A percentile compares a stretch with the other conserved stretches of the same genome.
Evolutionary conservation across 2,329 filamentous ascomycete genomes (phyloP).

Genomic region (Fusarium veterinarium): DNA sequence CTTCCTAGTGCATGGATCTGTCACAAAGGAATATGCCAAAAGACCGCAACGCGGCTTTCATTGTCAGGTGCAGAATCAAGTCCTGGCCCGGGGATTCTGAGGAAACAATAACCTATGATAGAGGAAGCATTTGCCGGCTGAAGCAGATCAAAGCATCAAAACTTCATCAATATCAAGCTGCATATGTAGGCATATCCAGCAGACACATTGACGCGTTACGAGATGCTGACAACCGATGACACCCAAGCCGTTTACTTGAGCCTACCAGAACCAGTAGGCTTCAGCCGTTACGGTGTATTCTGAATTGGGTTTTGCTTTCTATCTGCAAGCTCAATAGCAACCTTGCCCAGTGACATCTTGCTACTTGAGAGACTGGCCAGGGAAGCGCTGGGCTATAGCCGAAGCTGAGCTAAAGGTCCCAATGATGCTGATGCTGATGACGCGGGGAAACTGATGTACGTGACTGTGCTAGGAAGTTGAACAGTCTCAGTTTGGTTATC

Average conservation of each 20-base stretch:
- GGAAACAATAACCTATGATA: background rate
- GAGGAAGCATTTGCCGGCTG: background rate
- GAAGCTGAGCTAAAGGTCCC: constrained; percentile 24
- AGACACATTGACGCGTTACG: constrained; percentile 12
- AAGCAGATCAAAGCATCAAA: background rate
- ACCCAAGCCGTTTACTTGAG: constrained; percentile 27
- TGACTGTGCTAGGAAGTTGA: constrained; percentile 5
- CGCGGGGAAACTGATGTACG: constrained; percentile 10
- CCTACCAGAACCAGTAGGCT: constrained; percentile 18
- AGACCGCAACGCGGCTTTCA: background rate
- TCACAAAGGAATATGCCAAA: constrained; percentile 5
- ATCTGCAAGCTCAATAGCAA: constrained; percentile 17
- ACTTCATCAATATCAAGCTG: constrained; percentile 7
- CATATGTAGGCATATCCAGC: background rate
- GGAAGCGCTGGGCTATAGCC: constrained; percentile 10
- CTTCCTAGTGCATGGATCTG: constrained; percentile 12
- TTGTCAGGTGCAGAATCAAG: background rate
- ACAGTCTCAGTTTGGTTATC: background rate
- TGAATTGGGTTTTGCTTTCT: constrained; percentile 32
- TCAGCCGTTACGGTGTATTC: constrained; percentile 28
- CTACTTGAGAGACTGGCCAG: constrained; percentile 11
- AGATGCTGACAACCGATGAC: constrained; percentile 35
- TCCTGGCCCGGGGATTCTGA: background rate
- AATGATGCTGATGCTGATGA: constrained; percentile 34
- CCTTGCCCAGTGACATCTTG: constrained; percentile 36